Evolutionary conservation across 2,329 filamentous ascomycete species (phyloP).

Genomic region (Fusarium globosum): DNA sequence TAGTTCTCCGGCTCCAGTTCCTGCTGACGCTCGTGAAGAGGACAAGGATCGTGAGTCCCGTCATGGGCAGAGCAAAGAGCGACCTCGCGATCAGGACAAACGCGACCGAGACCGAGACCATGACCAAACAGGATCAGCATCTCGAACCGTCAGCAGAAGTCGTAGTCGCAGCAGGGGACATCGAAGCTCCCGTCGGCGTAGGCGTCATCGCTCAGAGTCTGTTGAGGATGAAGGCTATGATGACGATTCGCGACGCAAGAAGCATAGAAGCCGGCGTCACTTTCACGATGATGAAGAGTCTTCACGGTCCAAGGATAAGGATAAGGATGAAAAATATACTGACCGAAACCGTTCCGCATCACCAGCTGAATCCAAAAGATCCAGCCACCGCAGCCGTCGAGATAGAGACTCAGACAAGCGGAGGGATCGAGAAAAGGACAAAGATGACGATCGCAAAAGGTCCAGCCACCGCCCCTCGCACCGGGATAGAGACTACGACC

Average conservation of each 20-base stretch:
- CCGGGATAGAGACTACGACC: slow-evolving; percentile 55
- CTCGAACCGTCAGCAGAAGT: slow-evolving; percentile 47
- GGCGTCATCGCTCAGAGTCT: slow-evolving; percentile 66
- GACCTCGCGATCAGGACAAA: slow-evolving; percentile 39
- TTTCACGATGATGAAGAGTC: slow-evolving; percentile 59
- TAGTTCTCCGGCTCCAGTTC: slow-evolving; percentile 54
- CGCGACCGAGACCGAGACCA: slow-evolving; percentile 43
- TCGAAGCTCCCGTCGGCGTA: slow-evolving; percentile 61
- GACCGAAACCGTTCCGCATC: slow-evolving; percentile 74
- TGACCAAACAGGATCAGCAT: slow-evolving; percentile 49
- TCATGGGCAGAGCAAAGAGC: slow-evolving; percentile 52
- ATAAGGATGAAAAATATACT: slow-evolving; percentile 56
- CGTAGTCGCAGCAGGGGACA: slow-evolving; percentile 57
- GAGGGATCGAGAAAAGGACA: slow-evolving; percentile 57
- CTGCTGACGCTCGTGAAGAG: slow-evolving; percentile 47
- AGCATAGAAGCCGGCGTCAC: slow-evolving; percentile 58
- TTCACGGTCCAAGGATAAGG: slow-evolving; percentile 52
- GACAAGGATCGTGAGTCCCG: slow-evolving; percentile 49
- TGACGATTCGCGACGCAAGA: slow-evolving; percentile 61
- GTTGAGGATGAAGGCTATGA: slow-evolving; percentile 61
- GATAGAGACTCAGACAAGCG: slow-evolving; percentile 62
- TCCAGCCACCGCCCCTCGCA: slow-evolving; percentile 36
- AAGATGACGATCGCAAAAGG: slow-evolving; percentile 58
- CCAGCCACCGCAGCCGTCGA: slow-evolving; percentile 70
- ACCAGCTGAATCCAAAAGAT: slow-evolving; percentile 66